Evolutionary conservation across 2,329 filamentous ascomycete species (phyloP), one percentile per base, ranked within the genome.

Genomic region (Pleurostoma richardsiae): DNA sequence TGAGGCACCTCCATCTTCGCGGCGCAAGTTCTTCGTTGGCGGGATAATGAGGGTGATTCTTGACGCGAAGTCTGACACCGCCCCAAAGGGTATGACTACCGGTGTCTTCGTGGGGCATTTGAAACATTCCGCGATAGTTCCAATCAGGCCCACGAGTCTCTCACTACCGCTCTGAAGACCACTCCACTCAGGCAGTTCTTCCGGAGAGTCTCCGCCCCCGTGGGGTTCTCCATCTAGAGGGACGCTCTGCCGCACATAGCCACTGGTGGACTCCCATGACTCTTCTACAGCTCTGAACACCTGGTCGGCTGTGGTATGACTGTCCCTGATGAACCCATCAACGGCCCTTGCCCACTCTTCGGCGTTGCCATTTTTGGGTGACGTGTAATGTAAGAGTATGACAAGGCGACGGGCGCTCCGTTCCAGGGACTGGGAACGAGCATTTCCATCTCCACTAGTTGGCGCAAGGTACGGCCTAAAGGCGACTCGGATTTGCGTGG

Each of bases 211-310:
- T 39, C 69, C 65, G 10, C 77, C 78, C 3, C 77, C 76, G 6
- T 59, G 56, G 1, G 77, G 71, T 27, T 74, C 73, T 5, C 63
- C 62, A 19, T 77, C 72, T 10, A 72, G 62, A 45, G 73, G 67
- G 31, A 76, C 65, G 4, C 56, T 56, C 43, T 73, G 63, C 40
- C 64, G 61, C 7, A 60, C 60, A 52, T 77, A 76, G 4, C 73
- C 77, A 30, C 77, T 71, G 3, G 75, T 74, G 1, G 89, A 82
- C 56, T 91, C 82, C 86, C 90, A 94, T 39, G 88, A 85, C 62
- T 96, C 91, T 8, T 86, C 68, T 0, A 96, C 77, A 7, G 85
- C 83, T 42, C 91, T 82, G 58, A 96, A 87, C 1, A 95, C 75
- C 52, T 84, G 79, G 57, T 95, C 86, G 39, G 86, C 82, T 1